These are phyloP conservation scores for Malbranchea zuffiana DNA, from an alignment of 2,329 filamentous ascomycete species.

Conservation along the genomic window DNA sequence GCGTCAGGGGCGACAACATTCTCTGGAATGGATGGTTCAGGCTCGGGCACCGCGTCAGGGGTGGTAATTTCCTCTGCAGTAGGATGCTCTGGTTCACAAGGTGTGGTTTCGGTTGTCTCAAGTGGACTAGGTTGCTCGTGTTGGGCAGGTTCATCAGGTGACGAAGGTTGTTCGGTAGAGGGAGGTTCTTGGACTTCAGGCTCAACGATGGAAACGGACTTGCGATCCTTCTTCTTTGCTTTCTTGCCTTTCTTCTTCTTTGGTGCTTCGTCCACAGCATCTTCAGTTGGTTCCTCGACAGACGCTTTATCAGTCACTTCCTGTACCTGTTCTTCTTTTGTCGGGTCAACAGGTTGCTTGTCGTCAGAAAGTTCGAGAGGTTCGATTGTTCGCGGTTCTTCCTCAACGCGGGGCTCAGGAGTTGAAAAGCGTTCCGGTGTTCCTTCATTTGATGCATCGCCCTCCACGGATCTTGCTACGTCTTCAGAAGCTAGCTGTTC, in stretches of 20 bases:
- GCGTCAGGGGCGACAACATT: neutral
- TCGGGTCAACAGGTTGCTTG: no score
- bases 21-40: constrained; percentile 1
- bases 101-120: neutral
- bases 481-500: neutral
- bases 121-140: neutral
- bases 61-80: neutral
- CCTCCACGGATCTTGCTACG: no score
- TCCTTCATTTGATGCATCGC: no score
- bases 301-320: neutral
- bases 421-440: no score
- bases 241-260: constrained; percentile 18
- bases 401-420: no score
- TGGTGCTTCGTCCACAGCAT: constrained; percentile 1
- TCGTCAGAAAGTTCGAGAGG: no score
- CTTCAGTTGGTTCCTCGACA: neutral
- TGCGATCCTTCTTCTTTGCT: constrained; percentile 15
- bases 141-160: neutral
- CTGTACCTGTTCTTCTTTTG: no score
- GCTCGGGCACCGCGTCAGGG: constrained; percentile 6
- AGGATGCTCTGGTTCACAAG: neutral
- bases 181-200: neutral
- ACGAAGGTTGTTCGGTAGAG: neutral
- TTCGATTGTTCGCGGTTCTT: no score
- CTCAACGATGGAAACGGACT: neutral